Conservation (phyloP, 495 filamentous ascomycete genomes). For the Aspergillus bertholletiae region DNA sequence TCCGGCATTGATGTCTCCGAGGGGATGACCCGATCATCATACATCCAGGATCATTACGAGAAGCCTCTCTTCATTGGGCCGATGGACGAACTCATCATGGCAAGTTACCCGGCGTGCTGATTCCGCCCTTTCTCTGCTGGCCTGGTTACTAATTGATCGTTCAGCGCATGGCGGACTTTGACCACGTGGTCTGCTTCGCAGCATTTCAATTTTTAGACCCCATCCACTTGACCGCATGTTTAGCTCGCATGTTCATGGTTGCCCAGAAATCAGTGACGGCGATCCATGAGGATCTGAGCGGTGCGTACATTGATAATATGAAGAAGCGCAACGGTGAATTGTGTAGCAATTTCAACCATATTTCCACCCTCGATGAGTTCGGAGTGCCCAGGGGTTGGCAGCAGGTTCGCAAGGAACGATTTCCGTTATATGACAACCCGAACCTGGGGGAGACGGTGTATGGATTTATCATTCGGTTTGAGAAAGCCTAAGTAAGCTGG, state of each 20-base stretch:
- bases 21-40: constrained; percentile 11
- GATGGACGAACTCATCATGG: constrained; percentile 1
- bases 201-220: not conserved
- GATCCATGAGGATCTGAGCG: not conserved
- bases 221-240: not conserved
- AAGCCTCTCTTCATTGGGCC: not conserved
- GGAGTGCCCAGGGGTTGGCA: not conserved
- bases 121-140: too few species aligned
- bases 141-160: too few species aligned
- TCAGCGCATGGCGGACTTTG: not conserved
- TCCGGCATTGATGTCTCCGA: not conserved
- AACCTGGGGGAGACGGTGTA: not conserved
- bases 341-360: not conserved
- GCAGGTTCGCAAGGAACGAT: not conserved
- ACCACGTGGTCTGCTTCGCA: not conserved
- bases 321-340: not conserved
- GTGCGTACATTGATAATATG: not conserved
- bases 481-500: not conserved
- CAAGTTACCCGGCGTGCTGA: not conserved
- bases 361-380: not conserved
- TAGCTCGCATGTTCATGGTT: not conserved
- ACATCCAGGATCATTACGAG: not conserved
- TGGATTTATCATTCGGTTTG: not conserved
- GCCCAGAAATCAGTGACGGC: not conserved
- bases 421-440: not conserved